Evolutionary conservation across 768 basidiomycete species (phyloP), one percentile per base, ranked within the genome.

Genomic region (Tricholoma furcatifolium): DNA sequence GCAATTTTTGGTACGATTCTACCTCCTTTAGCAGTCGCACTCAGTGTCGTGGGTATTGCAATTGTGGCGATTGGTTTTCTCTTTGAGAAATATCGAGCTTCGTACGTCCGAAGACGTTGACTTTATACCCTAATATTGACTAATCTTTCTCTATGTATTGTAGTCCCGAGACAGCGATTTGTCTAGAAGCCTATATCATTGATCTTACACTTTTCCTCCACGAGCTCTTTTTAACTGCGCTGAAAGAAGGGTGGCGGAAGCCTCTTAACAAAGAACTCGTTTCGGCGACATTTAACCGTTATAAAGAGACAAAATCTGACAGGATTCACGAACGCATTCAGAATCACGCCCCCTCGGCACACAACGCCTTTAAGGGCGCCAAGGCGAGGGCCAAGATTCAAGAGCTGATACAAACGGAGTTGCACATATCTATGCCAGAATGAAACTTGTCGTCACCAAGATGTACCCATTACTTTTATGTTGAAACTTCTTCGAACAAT

Each of bases 161-260:
- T 40, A 52, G 43, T 10, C 51, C 51, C 6, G 30, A 45, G 20
- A 52, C 51, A 31, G n/a, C n/a, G n/a, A n/a, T n/a, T n/a, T n/a
- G n/a, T n/a, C n/a, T n/a, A n/a, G n/a, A n/a, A n/a, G n/a, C n/a
- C n/a, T n/a, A n/a, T n/a, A n/a, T n/a, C n/a, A n/a, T n/a, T n/a
- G n/a, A n/a, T n/a, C n/a, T n/a, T n/a, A n/a, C n/a, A n/a, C n/a
- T n/a, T n/a, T n/a, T n/a, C n/a, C n/a, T n/a, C n/a, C n/a, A n/a
- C n/a, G 48, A 36, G 10, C 39, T 63, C 40, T 61, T 63, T 50
- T 17, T 45, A 1, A 43, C 32, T 21, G 21, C 43, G 3, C 40
- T 52, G 8, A 18, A 27, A 43, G 43, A 15, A 20, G 32, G 38
- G 17, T 39, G 24, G 34, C 41, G 32, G 11, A 51, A 18, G 20